Base-by-base conservation (phyloP, 208 protist species). In the Wallacemonas collosoma region DNA sequence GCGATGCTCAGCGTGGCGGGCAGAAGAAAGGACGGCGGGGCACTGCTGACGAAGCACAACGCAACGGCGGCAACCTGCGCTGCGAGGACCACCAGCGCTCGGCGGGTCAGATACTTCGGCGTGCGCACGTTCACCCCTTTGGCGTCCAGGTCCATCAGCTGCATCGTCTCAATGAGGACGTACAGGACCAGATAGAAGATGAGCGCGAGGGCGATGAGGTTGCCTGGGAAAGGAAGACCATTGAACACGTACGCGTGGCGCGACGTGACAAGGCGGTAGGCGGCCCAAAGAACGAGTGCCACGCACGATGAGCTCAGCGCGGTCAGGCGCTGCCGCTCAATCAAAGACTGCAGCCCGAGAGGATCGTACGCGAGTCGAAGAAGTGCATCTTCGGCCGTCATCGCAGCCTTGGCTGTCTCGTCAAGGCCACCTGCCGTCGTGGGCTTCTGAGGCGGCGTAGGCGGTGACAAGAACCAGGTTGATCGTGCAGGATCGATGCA, bases 231-330 rank as follows among this genome's bases (percentile, higher is more conserved):
- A 5, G 87, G 72, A 8, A 94, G 6, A 12, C 87, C 89, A 39
- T 86, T 79, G 68, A 97, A 92, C 15, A 95, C 68, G 71, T 91
- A 95, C 40, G 75, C 80, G 77, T 93, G 94, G n/a, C 89, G 87
- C 8, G 87, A 94, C 57, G 68, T 73, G 41, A 92, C 70, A 17
- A 95, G 43, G 15, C 90, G 89, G 69, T 93, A 89, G 39, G 85
- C 77, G 11, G 63, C 76, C 88, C 90, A 97, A 1, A 85, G 39
- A 60, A 77, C 70, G 3, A 64, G 53, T 5, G 72, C 47, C 17
- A 73, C 38, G 55, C 79, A 71, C 40, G 79, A 67, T 15, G 57
- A 48, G 54, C 76, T 62, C 35, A 93, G 64, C 62, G 86, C 72
- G n/a, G 70, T 64, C 2, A 71, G 72, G 26, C 84, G 79, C 58